Evolutionary conservation across 805 yeast species (phyloP).

Genomic region (Candida glaebosa): DNA sequence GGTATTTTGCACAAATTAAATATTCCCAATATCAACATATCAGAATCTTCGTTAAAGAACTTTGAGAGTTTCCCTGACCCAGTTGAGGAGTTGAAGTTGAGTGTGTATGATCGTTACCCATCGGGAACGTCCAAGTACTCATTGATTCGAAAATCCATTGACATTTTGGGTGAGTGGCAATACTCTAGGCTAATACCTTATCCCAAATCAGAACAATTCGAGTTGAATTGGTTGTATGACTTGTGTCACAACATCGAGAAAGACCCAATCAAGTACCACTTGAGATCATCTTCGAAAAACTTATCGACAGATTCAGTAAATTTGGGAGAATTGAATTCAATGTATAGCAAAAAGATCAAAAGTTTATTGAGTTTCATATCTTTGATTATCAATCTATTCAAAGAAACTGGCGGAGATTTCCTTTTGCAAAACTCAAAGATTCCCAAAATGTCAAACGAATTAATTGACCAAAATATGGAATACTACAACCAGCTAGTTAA

Average conservation of each 20-base stretch:
- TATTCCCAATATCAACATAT: conserved; percentile 34
- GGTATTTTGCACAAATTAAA: conserved; percentile 44
- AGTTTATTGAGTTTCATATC: conserved; percentile 24
- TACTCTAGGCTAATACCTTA: conserved; percentile 39
- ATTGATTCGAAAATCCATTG: conserved; percentile 37
- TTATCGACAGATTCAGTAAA: conserved; percentile 31
- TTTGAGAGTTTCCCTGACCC: conserved; percentile 43
- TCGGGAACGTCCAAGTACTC: conserved; percentile 51
- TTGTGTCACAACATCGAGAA: conserved; percentile 44
- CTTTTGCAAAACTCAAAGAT: conserved; percentile 35
- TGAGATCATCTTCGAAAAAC: conserved; percentile 36
- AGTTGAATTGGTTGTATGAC: conserved; percentile 31
- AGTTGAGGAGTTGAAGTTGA: conserved; percentile 32
- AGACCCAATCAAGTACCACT: conserved; percentile 48
- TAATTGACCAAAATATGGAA: conserved; percentile 19
- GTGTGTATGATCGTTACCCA: conserved; percentile 46
- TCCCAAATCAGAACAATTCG: conserved; percentile 12
- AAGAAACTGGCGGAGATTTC: conserved; percentile 28
- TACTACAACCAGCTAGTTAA: conserved; percentile 18
- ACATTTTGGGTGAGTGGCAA: conserved; percentile 28
- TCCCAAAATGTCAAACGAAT: conserved; percentile 26
- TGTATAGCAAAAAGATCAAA: conserved; percentile 15
- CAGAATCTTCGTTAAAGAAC: conserved; percentile 21
- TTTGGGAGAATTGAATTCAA: conserved; percentile 28
- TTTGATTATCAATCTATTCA: conserved; percentile 27